Conservation (phyloP, 2,329 filamentous ascomycete genomes). For the Colletotrichum gigasporum region DNA sequence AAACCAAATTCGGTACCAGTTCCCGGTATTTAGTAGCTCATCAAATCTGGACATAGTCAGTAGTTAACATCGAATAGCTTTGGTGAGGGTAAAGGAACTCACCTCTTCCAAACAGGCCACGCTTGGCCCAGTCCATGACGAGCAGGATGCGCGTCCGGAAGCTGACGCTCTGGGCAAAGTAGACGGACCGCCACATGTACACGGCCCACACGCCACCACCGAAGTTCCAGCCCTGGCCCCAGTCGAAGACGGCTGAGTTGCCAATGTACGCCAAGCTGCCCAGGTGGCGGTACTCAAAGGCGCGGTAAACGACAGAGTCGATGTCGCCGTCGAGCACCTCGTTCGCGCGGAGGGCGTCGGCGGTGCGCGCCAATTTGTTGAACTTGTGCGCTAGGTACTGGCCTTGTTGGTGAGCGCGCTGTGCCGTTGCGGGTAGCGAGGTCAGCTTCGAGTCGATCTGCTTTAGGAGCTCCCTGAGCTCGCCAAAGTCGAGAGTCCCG, state of each 20-base stretch:
- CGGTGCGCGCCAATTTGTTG: slow-evolving; percentile 85
- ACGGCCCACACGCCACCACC: slow-evolving; percentile 90
- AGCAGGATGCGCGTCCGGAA: slow-evolving; percentile 87
- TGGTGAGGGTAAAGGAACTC: slow-evolving; percentile 46
- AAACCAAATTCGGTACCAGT: background rate
- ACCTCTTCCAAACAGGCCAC: slow-evolving; percentile 95
- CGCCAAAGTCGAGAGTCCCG: slow-evolving; percentile 92
- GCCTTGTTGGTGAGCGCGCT: slow-evolving; percentile 96
- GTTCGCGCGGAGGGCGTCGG: slow-evolving; percentile 80
- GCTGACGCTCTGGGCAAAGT: slow-evolving; percentile 97
- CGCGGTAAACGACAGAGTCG: slow-evolving; percentile 91
- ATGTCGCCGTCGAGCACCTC: slow-evolving; percentile 88
- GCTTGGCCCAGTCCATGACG: slow-evolving; percentile 99
- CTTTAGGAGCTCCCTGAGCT: slow-evolving; percentile 85
- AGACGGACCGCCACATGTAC: slow-evolving; percentile 95
- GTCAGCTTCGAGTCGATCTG: slow-evolving; percentile 97
- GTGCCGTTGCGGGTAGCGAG: slow-evolving; percentile 91
- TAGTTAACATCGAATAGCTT: background rate
- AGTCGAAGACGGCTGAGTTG: slow-evolving; percentile 95
- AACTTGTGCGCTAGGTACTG: slow-evolving; percentile 93
- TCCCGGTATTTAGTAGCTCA: slow-evolving; percentile 41
- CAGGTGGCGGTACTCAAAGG: slow-evolving; percentile 93
- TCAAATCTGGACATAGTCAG: slow-evolving; percentile 41
- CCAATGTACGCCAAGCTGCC: slow-evolving; percentile 95
- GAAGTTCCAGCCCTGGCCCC: slow-evolving; percentile 78